phyloP scores from a whole-genome alignment of 2,329 filamentous ascomycete species.

The Orbilia javanica region DNA sequence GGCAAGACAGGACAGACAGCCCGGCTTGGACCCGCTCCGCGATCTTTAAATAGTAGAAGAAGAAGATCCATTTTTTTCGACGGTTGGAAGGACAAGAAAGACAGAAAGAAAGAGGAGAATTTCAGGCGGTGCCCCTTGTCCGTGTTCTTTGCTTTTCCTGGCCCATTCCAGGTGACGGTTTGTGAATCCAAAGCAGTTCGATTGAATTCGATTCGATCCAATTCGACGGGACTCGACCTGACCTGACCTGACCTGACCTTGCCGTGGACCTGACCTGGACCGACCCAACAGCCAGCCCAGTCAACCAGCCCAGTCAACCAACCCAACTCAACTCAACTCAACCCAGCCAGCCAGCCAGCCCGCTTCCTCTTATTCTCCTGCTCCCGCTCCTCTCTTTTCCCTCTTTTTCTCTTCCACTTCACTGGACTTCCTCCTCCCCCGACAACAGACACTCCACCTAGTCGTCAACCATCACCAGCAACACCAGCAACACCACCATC shows the following conservation, averaged over 20 bases:
- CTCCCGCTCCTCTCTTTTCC: background rate
- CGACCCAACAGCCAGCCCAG: constrained; percentile 34
- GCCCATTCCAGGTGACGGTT: constrained; percentile 24
- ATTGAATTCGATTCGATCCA: background rate
- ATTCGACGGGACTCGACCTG: background rate
- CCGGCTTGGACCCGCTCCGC: constrained; percentile 37
- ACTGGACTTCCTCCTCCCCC: background rate
- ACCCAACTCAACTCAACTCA: constrained; percentile 22
- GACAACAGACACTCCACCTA: background rate
- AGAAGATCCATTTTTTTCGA: background rate
- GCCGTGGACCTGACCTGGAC: background rate
- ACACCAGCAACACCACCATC: constrained; percentile 15
- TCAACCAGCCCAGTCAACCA: constrained; percentile 25
- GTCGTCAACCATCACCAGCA: background rate
- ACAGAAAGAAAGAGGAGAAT: background rate
- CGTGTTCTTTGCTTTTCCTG: background rate
- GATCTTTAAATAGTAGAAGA: constrained; percentile 12
- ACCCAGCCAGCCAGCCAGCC: background rate
- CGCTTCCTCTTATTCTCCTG: background rate
- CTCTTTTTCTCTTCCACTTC: background rate
- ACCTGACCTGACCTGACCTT: background rate
- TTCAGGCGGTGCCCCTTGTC: background rate
- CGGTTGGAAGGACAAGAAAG: background rate
- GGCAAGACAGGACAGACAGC: background rate
- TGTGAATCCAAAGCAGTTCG: too few relatives aligned